phyloP scores from a whole-genome alignment of 768 basidiomycete genomes.

The Rhizopogon rudus region DNA sequence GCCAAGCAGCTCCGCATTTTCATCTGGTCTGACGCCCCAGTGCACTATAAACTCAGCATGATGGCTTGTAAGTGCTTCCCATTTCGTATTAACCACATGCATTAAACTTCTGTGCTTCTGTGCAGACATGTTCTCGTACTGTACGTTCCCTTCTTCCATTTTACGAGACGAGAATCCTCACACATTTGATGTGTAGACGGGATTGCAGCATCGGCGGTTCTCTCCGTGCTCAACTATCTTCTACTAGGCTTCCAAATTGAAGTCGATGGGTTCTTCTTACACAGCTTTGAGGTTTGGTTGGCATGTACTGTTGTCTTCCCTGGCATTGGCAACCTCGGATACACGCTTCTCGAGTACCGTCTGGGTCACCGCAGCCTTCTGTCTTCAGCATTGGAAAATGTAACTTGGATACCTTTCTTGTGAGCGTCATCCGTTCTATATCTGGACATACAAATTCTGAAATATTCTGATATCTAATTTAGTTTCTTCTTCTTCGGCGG shows the following conservation, averaged over 20 bases:
- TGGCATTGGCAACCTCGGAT: conserved; percentile 62
- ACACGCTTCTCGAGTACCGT: conserved; percentile 65
- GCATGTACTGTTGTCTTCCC: conserved; percentile 71
- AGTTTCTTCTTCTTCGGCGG: conserved; percentile 82
- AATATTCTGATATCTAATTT: background rate
- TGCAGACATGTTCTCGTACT: conserved; percentile 44
- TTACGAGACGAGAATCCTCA: background rate
- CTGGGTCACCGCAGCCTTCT: conserved; percentile 51
- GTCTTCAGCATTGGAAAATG: conserved; percentile 50
- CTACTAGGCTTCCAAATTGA: conserved; percentile 57
- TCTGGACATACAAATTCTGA: background rate
- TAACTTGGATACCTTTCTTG: conserved; percentile 74
- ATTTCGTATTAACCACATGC: background rate
- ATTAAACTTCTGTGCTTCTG: background rate
- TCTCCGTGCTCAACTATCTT: conserved; percentile 68
- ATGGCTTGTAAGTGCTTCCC: conserved; percentile 50
- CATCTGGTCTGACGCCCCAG: conserved; percentile 63
- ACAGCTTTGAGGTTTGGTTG: conserved; percentile 71
- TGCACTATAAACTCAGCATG: conserved; percentile 78
- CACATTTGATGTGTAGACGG: conserved; percentile 33
- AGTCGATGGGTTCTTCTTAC: conserved; percentile 68
- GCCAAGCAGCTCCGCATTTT: conserved; percentile 68
- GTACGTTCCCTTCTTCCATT: conserved; percentile 13
- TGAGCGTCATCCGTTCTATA: conserved; percentile 29
- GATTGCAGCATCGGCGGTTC: conserved; percentile 55